Base-by-base conservation (phyloP, 768 basidiomycete genomes). In the Coprinellus micaceus region DNA sequence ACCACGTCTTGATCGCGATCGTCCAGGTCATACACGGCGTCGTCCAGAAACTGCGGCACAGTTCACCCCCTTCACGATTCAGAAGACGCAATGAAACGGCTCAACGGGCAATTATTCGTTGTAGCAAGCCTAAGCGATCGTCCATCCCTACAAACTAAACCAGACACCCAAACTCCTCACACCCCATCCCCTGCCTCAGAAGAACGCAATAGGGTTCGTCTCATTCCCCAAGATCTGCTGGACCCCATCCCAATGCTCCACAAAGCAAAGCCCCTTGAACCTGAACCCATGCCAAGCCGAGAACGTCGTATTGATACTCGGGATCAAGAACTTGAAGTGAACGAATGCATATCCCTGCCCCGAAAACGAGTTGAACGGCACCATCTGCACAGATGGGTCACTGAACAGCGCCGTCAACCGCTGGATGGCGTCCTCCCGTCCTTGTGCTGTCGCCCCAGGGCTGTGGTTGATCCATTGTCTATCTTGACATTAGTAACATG, bases 181-280 rank as follows among this genome's bases (percentile, higher is more conserved):
- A n/a, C n/a, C n/a, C n/a, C n/a, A n/a, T n/a, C n/a, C n/a, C n/a
- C n/a, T n/a, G n/a, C n/a, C 33, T 33, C 33, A 54, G 43, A 54
- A 54, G 30, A 44, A 54, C 21, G 53, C 53, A 19, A 54, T 54
- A 15, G 53, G 53, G 41, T 54, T 54, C 9, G 53, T 43, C 30
- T 54, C 53, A 24, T 43, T 54, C 22, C 53, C 53, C n/a, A 54
- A 45, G 15, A 54, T 54, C 26, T n/a, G 6, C 43, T 54, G 53
- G 3, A 29, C 43, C 28, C 21, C 53, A 45, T 45, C 43, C 53
- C 53, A 54, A 26, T 54, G 52, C 52, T 53, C 52, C 10, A 53
- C 52, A 26, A 53, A 53, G 37, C 52, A 53, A 3, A 39, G 19
- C 17, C 52, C 52, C 37, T 53, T 4, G 37, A 53, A 53, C 37